Base-by-base conservation (phyloP, 176 grass and related monocot genomes). In the Carex littledalei region DNA sequence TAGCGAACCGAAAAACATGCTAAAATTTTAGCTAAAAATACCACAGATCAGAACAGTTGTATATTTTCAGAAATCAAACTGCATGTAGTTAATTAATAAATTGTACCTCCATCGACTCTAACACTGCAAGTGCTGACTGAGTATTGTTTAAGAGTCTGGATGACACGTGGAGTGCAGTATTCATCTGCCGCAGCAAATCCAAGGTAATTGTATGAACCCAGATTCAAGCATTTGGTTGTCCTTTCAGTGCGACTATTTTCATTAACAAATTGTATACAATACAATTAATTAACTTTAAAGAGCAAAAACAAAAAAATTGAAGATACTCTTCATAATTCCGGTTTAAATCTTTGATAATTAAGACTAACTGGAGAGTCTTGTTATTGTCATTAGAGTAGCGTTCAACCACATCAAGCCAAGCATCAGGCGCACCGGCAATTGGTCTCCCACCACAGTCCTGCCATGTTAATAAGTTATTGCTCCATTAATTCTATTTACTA, bases 171-270 rank as follows among this genome's bases (percentile, higher is more conserved):
- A 21, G 90, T 97, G 87, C 92, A 94, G 84, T 94, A 97, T 63
- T 92, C 92, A 88, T 97, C 92, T 43, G 90, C 94, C 6, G 87
- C 90, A 47, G 92, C 92, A 85, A 94, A 97, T 83, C 92, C 94
- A 85, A 97, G 94, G 87, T 97, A 97, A 80, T 94, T 94, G 81
- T 92, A 97, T 39, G 94, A 97, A 35, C 94, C 94, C 21, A 97
- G 90, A 43, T 97, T 97, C 53, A 97, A 86, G 84, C 92, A 94
- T 72, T 90, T 97, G 10, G 86, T 87, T 72, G 87, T 92, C 67
- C 88, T 91, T 13, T 84, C 79, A 13, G 92, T 92, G 67, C 90
- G 82, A 73, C 94, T 97, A 76, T 88, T 85, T 86, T 3, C 59
- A 86, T 86, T 76, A 84, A 83, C 72, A 45, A 34, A 15, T 21